Conservation (phyloP, 371 early-diverging fungal species). For the Mortierella sp. region DNA sequence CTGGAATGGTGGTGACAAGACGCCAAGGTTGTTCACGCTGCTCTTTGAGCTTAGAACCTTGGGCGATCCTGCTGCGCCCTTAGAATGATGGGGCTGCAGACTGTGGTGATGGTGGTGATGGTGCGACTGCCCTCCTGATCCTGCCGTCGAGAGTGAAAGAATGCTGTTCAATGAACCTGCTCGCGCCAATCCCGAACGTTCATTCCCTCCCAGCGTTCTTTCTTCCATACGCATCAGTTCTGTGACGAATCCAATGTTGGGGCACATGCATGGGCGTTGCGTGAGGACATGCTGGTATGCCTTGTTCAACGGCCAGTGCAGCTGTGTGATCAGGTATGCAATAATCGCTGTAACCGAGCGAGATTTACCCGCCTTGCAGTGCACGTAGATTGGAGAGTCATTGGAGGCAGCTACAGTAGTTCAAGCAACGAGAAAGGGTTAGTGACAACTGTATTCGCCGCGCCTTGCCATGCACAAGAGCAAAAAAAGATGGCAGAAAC, state of each 20-base stretch:
- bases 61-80: slow-evolving; percentile 24
- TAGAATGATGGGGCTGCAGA: slow-evolving; percentile 30
- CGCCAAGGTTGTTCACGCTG: slow-evolving; percentile 29
- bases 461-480: no score
- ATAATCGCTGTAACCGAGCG: slow-evolving; percentile 84
- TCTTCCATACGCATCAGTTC: slow-evolving; percentile 80
- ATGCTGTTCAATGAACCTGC: slow-evolving; percentile 50
- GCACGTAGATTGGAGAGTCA: slow-evolving; percentile 74
- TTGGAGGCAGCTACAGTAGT: slow-evolving; percentile 21
- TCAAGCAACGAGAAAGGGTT: background rate
- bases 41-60: slow-evolving; percentile 32
- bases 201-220: slow-evolving; percentile 63
- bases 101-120: slow-evolving; percentile 35
- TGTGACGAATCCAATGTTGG: slow-evolving; percentile 87
- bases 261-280: slow-evolving; percentile 78
- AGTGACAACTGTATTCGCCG: no score
- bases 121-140: slow-evolving; percentile 11
- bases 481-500: background rate
- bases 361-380: slow-evolving; percentile 89
- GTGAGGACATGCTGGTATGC: slow-evolving; percentile 80
- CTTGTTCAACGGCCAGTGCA: slow-evolving; percentile 75
- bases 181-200: slow-evolving; percentile 27
- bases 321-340: slow-evolving; percentile 75
- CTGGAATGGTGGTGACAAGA: slow-evolving; percentile 17
- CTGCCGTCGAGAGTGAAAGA: slow-evolving; percentile 45